Conservation (phyloP, 805 yeast genomes). For the Clavispora santaluciae region DNA sequence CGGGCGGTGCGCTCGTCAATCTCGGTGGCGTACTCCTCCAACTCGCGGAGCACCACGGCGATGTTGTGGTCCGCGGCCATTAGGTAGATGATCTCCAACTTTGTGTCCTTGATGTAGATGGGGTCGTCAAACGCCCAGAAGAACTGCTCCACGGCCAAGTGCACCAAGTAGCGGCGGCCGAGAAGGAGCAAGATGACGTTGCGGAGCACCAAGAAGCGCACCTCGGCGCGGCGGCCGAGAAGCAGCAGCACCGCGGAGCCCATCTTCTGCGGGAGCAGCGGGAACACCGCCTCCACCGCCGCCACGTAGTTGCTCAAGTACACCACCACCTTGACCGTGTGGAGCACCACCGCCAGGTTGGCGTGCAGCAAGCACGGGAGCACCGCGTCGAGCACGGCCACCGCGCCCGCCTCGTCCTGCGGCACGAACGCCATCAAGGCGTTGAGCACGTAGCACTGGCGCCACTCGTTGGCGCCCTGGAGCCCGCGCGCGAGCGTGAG, state of each 20-base stretch:
- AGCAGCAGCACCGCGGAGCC: conserved; percentile 67
- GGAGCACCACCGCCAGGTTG: conserved; percentile 76
- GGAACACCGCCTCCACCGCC: conserved; percentile 50
- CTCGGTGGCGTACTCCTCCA: conserved; percentile 83
- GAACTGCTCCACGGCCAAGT: conserved; percentile 70
- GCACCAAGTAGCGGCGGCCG: conserved; percentile 55
- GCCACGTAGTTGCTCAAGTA: conserved; percentile 70
- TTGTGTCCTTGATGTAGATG: conserved; percentile 82
- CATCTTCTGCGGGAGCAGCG: conserved; percentile 50
- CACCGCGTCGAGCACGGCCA: conserved; percentile 55
- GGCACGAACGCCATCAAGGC: conserved; percentile 71
- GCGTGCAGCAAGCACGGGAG: conserved; percentile 75
- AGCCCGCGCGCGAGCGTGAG: conserved; percentile 31
- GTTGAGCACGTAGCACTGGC: conserved; percentile 61
- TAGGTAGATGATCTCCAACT: conserved; percentile 78
- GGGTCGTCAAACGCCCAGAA: conserved; percentile 85
- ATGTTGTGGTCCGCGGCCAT: conserved; percentile 66
- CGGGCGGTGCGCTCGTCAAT: conserved; percentile 82
- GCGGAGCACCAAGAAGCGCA: conserved; percentile 76
- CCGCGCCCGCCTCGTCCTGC: conserved; percentile 59
- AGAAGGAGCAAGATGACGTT: conserved; percentile 73
- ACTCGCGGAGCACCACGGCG: conserved; percentile 60
- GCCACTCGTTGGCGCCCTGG: conserved; percentile 58
- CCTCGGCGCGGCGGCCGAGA: conserved; percentile 71
- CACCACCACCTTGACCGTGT: conserved; percentile 65